Evolutionary conservation across 352 stramenopile genomes (phyloP).

Genomic region (Globisporangium polare): DNA sequence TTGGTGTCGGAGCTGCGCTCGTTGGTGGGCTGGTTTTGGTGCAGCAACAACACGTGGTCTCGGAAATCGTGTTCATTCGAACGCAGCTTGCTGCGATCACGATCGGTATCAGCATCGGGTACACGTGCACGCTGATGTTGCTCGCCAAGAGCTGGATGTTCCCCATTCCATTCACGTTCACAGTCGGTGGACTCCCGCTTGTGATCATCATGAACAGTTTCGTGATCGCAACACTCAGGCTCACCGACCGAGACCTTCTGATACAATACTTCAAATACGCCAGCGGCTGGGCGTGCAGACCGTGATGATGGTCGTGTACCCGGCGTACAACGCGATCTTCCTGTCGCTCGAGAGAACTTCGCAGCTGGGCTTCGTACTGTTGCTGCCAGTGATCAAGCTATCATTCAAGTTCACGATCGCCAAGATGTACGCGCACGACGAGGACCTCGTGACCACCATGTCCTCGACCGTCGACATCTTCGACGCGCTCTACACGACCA

Average conservation of each 20-base stretch:
- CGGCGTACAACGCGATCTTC: background rate
- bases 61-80: no score
- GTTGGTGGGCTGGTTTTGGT: no score
- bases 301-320: background rate
- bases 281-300: background rate
- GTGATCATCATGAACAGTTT: background rate
- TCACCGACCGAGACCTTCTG: background rate
- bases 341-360: background rate
- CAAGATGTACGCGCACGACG: background rate
- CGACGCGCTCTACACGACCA: no score
- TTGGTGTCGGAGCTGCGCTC: no score
- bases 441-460: background rate
- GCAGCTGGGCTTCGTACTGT: conserved; percentile 7
- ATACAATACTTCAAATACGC: background rate
- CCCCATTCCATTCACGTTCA: background rate
- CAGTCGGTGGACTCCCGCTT: background rate
- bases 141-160: background rate
- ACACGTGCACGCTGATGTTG: background rate
- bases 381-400: conserved; percentile 6
- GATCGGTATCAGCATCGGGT: no score
- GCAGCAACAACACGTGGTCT: no score
- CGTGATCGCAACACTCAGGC: background rate
- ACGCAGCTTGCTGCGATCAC: no score
- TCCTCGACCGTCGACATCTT: conserved; percentile 20
- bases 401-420: background rate